These are phyloP conservation scores for Amanita subjunquillea DNA, from an alignment of 768 basidiomycete genomes.

Conservation along the genomic window DNA sequence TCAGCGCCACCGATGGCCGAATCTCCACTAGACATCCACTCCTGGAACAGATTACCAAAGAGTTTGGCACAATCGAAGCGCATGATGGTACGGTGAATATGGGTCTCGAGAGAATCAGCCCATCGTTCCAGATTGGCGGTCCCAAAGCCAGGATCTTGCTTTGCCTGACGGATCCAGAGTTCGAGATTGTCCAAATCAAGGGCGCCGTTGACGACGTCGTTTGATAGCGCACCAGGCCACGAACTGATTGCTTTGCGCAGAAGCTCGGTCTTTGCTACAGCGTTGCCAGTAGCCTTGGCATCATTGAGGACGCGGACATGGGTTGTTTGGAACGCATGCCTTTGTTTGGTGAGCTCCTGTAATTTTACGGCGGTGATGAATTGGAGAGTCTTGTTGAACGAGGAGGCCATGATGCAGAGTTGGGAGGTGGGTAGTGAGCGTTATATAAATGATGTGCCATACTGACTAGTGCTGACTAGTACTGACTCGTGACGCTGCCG, in stretches of 20 bases:
- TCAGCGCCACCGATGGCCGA: slow-evolving; percentile 16
- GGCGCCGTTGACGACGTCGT: slow-evolving; percentile 12
- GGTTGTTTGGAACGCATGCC: slow-evolving; percentile 17
- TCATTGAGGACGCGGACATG: slow-evolving; percentile 20
- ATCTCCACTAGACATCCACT: slow-evolving; percentile 34
- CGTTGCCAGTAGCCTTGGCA: slow-evolving; percentile 13
- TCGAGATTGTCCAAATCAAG: slow-evolving; percentile 21
- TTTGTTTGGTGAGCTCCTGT: slow-evolving; percentile 31
- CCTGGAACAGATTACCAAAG: slow-evolving; percentile 31
- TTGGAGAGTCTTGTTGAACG: slow-evolving; percentile 29
- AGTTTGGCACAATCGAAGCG: slow-evolving; percentile 30
- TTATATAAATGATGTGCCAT: no score
- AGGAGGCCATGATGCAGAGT: slow-evolving; percentile 8
- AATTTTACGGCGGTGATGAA: slow-evolving; percentile 35
- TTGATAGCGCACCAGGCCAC: slow-evolving; percentile 24
- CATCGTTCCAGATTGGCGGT: slow-evolving; percentile 23
- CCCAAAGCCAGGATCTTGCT: slow-evolving; percentile 29
- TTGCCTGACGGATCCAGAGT: slow-evolving; percentile 29
- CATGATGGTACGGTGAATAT: slow-evolving; percentile 25
- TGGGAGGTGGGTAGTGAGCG: no score
- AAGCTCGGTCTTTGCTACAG: slow-evolving; percentile 22
- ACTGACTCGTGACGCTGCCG: no score
- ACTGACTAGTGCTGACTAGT: no score
- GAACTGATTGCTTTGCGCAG: slow-evolving; percentile 21
- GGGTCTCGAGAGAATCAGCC: slow-evolving; percentile 26